These are phyloP conservation scores for Bretschneidera sinensis DNA, from an alignment of 345 rosid species.

Conservation along the genomic window DNA sequence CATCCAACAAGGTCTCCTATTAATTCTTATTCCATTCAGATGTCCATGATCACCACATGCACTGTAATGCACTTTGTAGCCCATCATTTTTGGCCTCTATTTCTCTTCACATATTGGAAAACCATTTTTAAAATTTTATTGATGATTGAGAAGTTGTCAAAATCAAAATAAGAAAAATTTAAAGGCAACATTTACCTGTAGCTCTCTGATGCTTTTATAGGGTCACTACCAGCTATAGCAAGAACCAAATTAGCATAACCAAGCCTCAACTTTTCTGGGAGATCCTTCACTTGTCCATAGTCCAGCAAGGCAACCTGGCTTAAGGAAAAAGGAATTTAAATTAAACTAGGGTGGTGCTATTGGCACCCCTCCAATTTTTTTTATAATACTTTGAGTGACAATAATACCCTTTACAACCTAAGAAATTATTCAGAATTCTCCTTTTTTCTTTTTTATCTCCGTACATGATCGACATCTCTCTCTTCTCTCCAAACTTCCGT, in stretches of 20 bases:
- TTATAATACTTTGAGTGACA: too few species aligned
- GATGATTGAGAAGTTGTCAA: not conserved
- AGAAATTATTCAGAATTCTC: too few species aligned
- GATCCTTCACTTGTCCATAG: conserved; percentile 98
- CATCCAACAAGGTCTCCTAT: not conserved
- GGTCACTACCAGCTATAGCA: conserved; percentile 78
- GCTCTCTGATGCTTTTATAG: conserved; percentile 58
- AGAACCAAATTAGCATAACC: conserved; percentile 84
- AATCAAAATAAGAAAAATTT: too few species aligned
- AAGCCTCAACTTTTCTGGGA: conserved; percentile 71
- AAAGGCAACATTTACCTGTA: conserved; percentile 39
- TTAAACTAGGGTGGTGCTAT: too few species aligned
- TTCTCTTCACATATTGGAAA: conserved; percentile 11
- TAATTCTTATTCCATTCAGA: conserved; percentile 3
- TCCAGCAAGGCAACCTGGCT: conserved; percentile 84
- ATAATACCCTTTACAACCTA: too few species aligned
- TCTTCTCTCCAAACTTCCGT: too few species aligned
- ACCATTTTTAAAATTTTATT: not conserved
- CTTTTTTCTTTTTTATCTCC: too few species aligned
- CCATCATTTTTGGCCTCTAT: not conserved
- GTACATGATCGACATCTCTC: too few species aligned
- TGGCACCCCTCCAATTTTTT: too few species aligned
- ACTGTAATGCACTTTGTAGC: not conserved
- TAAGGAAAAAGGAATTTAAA: conserved; percentile 16
- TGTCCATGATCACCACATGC: not conserved